phyloP scores from a whole-genome alignment of 2,329 filamentous ascomycete genomes.

The Orbilia oligospora region DNA sequence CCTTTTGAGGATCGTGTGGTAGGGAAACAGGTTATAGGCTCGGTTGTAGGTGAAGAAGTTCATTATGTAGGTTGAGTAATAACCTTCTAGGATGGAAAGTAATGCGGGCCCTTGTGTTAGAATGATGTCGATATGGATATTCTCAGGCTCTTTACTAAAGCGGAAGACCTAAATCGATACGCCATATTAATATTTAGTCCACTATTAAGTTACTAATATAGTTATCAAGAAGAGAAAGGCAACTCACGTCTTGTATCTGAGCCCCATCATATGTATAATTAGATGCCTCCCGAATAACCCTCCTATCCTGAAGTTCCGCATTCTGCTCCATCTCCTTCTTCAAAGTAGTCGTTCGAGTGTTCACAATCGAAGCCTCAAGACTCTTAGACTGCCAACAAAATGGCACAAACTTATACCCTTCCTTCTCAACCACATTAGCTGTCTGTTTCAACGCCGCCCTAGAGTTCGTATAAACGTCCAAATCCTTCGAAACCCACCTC shows the following conservation, averaged over 20 bases:
- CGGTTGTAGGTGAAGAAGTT: slow-evolving; percentile 42
- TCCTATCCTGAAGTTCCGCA: not conserved
- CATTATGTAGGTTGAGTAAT: slow-evolving; percentile 51
- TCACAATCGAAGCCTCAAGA: slow-evolving; percentile 27
- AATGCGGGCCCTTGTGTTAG: slow-evolving; percentile 14
- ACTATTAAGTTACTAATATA: no score
- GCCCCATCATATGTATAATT: not conserved
- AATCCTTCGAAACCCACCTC: slow-evolving; percentile 19
- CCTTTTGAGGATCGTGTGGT: slow-evolving; percentile 20
- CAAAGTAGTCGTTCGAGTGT: not conserved
- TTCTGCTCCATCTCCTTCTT: not conserved
- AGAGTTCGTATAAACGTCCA: slow-evolving; percentile 43
- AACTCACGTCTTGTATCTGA: slow-evolving; percentile 33
- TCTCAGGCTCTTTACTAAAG: not conserved
- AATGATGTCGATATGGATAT: slow-evolving; percentile 29
- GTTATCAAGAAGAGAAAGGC: not conserved
- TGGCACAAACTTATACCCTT: slow-evolving; percentile 20
- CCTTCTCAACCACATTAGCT: not conserved
- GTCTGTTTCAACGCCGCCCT: not conserved
- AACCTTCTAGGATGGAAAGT: slow-evolving; percentile 26
- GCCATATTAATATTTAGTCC: no score
- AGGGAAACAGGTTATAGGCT: slow-evolving; percentile 37
- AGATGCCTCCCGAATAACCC: not conserved
- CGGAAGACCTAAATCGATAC: slow-evolving; percentile 33
- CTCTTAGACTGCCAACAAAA: slow-evolving; percentile 29